Evolutionary conservation across 805 yeast genomes (phyloP), one percentile per base, ranked within the genome.

Genomic region (Candida silvicultrix): DNA sequence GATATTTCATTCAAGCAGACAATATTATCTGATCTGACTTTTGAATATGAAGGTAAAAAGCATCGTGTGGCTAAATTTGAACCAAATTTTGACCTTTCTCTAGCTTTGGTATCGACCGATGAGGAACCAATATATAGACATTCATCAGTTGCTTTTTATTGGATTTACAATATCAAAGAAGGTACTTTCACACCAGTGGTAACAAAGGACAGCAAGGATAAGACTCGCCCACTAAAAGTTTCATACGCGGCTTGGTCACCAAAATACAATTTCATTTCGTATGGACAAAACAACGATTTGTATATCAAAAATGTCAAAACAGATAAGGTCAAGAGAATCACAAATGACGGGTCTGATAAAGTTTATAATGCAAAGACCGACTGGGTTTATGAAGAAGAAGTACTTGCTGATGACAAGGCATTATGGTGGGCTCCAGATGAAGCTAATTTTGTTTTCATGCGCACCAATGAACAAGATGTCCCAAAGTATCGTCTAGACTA

Each of bases 331-430:
- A 60, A 53, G 1, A 80, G 78, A 55, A 48, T 67, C 1, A 87
- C 97, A 0, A 47, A 49, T 28, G 95, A 85, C 56, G 96, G 96
- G 15, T 78, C 81, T 20, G 72, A 69, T 1, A 72, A 73, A 46
- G 66, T 85, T 7, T 83, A 86, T 60, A 85, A 89, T 58, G 97
- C 95, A 2, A 82, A 80, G 51, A 92, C 96, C 0, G 96, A 89
- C 60, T 89, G 97, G 97, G 95, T 88, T 10, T 89, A 89, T 55
- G 97, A 89, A 59, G 97, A 89, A 55, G 97, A 89, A 62, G 95
- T 89, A 1, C 72, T 86, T 41, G 80, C 79, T 15, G 71, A 75
- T 21, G 88, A 82, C 53, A 68, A 73, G 15, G 87, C 90, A 0
- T 51, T 88, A 42, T 89, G 95, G 95, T 89, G 96, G 96, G 79